phyloP scores from a whole-genome alignment of 192 early-diverging fungal species.

The Linnemannia schmuckeri region DNA sequence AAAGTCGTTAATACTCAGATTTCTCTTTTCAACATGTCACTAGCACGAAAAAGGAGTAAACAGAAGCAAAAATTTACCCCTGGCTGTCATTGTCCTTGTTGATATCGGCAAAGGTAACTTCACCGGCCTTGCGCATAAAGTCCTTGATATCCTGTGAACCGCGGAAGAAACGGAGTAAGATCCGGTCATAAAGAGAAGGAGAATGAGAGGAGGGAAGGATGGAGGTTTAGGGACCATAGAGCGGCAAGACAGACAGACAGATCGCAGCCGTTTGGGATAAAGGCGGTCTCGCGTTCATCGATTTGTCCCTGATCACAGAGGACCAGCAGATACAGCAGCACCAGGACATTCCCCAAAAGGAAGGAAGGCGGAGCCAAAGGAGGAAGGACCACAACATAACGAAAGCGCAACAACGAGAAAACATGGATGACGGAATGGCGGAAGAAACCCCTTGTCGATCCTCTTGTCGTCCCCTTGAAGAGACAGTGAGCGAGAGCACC shows the following conservation, averaged over 20 bases:
- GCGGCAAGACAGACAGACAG: conserved; percentile 46
- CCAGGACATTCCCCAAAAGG: neutral
- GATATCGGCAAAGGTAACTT: conserved; percentile 94
- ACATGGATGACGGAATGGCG: neutral
- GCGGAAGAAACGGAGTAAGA: conserved; percentile 13
- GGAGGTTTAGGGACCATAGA: conserved; percentile 54
- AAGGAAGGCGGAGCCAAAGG: neutral
- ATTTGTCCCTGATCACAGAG: neutral
- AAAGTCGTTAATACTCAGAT: neutral
- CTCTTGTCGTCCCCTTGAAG: conserved; percentile 8
- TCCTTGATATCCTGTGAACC: conserved; percentile 95
- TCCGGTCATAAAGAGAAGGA: conserved; percentile 49
- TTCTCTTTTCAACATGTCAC: neutral
- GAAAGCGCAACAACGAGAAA: conserved; percentile 8
- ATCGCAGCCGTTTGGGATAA: neutral
- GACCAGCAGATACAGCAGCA: neutral
- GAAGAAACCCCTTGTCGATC: conserved; percentile 12
- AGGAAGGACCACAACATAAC: neutral
- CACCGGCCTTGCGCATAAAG: conserved; percentile 93
- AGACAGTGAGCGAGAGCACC: neutral
- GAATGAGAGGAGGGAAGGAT: conserved; percentile 36
- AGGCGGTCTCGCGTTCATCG: neutral
- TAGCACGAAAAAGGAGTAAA: neutral
- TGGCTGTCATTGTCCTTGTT: conserved; percentile 85
- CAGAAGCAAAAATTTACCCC: conserved; percentile 67